phyloP scores from a whole-genome alignment of 306 rosid genomes.

The Vicia sativa region DNA sequence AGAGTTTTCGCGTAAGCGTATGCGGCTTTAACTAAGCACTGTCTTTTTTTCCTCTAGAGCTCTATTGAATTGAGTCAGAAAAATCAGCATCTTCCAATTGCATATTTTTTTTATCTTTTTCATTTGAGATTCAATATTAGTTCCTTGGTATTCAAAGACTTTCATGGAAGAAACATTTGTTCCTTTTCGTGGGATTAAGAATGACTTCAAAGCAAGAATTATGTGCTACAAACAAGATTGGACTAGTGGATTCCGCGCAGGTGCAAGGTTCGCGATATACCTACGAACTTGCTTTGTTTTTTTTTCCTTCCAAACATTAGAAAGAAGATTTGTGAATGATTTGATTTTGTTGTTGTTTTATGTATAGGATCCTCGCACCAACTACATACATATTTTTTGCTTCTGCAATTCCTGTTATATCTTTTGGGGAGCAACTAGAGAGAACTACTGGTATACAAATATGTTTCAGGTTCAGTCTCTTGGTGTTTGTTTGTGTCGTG shows the following conservation, averaged over 20 bases:
- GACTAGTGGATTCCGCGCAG: constrained; percentile 78
- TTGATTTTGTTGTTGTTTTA: constrained; percentile 34
- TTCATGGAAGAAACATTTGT: constrained; percentile 96
- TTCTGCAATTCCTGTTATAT: constrained; percentile 94
- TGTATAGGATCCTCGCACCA: constrained; percentile 89
- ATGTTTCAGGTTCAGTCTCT: constrained; percentile 36
- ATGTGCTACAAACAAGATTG: constrained; percentile 92
- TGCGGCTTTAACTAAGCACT: constrained; percentile 49
- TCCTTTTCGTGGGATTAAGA: constrained; percentile 91
- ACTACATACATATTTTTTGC: constrained; percentile 97
- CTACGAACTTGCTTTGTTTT: background rate
- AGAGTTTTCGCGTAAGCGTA: constrained; percentile 41
- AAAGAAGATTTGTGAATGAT: background rate
- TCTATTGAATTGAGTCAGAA: constrained; percentile 34
- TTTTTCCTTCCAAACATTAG: too few relatives aligned
- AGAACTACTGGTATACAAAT: constrained; percentile 65
- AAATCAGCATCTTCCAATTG: constrained; percentile 37
- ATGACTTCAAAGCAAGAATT: constrained; percentile 81
- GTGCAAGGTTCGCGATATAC: constrained; percentile 69
- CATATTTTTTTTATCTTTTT: constrained; percentile 24
- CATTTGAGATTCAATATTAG: constrained; percentile 23
- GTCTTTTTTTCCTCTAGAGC: constrained; percentile 64
- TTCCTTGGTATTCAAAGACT: constrained; percentile 42
- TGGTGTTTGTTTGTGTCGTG: constrained; percentile 31
- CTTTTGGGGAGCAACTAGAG: constrained; percentile 96